A percentile compares a stretch with the other conserved stretches of the same genome.
Conservation (phyloP, 106 monocot species). For the Dendrobium catenatum region DNA sequence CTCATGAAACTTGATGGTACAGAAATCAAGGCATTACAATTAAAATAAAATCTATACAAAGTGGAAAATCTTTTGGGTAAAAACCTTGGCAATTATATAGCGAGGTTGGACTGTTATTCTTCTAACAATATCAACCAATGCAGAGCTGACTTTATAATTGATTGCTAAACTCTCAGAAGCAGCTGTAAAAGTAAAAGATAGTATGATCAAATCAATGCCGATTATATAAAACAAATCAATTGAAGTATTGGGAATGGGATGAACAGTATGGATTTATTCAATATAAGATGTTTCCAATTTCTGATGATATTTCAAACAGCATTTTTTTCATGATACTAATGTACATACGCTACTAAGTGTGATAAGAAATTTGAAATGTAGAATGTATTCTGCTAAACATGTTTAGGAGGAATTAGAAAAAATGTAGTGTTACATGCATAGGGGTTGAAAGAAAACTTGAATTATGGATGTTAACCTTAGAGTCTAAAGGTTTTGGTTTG, state of each 20-base stretch:
- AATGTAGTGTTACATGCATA: not conserved
- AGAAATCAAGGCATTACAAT: not conserved
- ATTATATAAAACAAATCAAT: not conserved
- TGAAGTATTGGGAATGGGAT: not conserved
- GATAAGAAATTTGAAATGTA: not conserved
- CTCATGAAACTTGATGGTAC: not conserved
- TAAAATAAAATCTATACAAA: not conserved
- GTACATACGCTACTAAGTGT: not conserved
- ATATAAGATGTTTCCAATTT: not conserved
- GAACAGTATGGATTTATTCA: not conserved
- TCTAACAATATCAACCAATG: slow-evolving; percentile 73
- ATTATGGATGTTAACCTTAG: too few relatives aligned
- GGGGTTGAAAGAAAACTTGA: too few relatives aligned
- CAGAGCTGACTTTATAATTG: slow-evolving; percentile 93
- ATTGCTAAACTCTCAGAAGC: slow-evolving; percentile 92
- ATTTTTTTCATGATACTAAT: not conserved
- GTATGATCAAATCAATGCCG: not conserved
- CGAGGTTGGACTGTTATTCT: slow-evolving; percentile 58
- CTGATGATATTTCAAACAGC: not conserved
- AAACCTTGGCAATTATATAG: slow-evolving; percentile 96
- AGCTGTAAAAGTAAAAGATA: slow-evolving; percentile 36
- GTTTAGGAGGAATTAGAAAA: not conserved
- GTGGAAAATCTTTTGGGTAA: not conserved
- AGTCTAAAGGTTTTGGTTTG: too few relatives aligned
- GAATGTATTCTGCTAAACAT: not conserved